phyloP scores from a whole-genome alignment of 768 basidiomycete species.

The Tubosaeta sp. region DNA sequence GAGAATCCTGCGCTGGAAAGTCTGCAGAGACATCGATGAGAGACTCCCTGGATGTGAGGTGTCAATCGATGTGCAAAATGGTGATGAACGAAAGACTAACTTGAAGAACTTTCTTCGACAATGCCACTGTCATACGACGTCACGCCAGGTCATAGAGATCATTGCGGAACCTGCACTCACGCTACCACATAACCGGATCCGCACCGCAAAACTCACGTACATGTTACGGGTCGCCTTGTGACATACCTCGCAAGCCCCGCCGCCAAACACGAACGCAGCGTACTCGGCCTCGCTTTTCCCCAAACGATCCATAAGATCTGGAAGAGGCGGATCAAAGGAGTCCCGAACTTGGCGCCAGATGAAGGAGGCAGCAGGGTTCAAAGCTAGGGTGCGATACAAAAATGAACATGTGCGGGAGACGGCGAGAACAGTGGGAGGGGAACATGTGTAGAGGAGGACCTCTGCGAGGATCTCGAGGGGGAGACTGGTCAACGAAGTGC shows the following conservation, averaged over 20 bases:
- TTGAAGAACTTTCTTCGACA: slow-evolving; percentile 14
- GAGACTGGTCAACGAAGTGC: slow-evolving; percentile 25
- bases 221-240: slow-evolving; percentile 29
- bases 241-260: slow-evolving; percentile 58
- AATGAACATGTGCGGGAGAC: slow-evolving; percentile 55
- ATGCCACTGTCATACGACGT: slow-evolving; percentile 12
- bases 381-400: slow-evolving; percentile 46
- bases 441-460: slow-evolving; percentile 49
- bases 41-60: slow-evolving; percentile 6
- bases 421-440: slow-evolving; percentile 54
- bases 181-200: slow-evolving; percentile 42
- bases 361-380: slow-evolving; percentile 39
- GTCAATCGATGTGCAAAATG: background rate
- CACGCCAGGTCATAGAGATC: background rate
- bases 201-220: slow-evolving; percentile 47
- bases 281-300: slow-evolving; percentile 48
- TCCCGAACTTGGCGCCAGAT: slow-evolving; percentile 59
- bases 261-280: slow-evolving; percentile 62
- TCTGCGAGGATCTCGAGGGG: slow-evolving; percentile 66
- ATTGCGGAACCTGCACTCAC: slow-evolving; percentile 25
- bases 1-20: background rate
- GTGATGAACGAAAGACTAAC: slow-evolving; percentile 12
- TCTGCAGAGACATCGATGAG: slow-evolving; percentile 4
- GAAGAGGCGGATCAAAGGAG: slow-evolving; percentile 36
- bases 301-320: slow-evolving; percentile 40